phyloP scores from a whole-genome alignment of 176 grass and related monocot species.

The Pontederia paniculata region DNA sequence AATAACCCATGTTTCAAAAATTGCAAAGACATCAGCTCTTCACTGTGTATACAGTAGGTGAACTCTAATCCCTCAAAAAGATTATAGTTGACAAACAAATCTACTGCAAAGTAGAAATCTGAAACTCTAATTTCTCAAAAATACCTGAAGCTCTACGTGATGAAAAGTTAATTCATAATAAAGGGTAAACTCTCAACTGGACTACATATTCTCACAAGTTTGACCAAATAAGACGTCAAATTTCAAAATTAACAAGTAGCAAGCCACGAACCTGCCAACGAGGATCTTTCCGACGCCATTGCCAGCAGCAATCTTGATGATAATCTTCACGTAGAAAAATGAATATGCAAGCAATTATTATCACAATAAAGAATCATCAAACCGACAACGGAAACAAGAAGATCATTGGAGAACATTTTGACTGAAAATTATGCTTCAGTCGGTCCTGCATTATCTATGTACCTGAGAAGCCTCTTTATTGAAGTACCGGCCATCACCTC shows the following conservation, averaged over 20 bases:
- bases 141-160: too few species aligned
- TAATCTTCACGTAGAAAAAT: constrained; percentile 36
- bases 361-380: constrained; percentile 15
- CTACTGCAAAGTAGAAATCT: too few species aligned
- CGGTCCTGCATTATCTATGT: neutral
- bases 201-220: neutral
- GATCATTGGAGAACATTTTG: neutral
- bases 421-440: neutral
- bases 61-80: too few species aligned
- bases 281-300: constrained; percentile 84
- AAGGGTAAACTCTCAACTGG: too few species aligned
- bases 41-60: too few species aligned
- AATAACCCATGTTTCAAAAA: neutral
- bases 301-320: constrained; percentile 79
- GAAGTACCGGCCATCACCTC: constrained; percentile 83
- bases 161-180: too few species aligned
- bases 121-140: too few species aligned
- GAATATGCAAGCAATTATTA: neutral
- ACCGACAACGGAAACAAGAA: neutral
- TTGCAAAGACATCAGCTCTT: too few species aligned
- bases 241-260: neutral
- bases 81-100: too few species aligned
- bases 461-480: constrained; percentile 78
- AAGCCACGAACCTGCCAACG: constrained; percentile 45
- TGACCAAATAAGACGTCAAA: too few species aligned